Evolutionary conservation across 352 stramenopile species (phyloP).

Genomic region (Discostella stelligera): DNA sequence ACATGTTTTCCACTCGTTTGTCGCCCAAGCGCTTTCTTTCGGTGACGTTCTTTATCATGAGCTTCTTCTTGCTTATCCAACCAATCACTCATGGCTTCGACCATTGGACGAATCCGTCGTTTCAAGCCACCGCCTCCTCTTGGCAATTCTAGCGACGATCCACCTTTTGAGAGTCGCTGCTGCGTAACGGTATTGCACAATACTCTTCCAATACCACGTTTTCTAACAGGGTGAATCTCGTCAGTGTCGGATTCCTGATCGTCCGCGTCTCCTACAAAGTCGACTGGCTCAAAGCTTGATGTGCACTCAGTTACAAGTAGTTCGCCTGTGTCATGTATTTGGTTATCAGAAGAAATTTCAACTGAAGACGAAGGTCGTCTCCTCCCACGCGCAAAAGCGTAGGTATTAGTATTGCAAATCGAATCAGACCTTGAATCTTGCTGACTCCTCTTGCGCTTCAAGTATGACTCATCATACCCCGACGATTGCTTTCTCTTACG

Average conservation of each 20-base stretch:
- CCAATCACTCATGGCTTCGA: constrained; percentile 5
- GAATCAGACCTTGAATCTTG: too few relatives aligned
- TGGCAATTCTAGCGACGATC: background rate
- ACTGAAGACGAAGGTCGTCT: too few relatives aligned
- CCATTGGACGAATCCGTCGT: background rate
- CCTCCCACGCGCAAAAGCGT: too few relatives aligned
- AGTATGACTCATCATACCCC: background rate
- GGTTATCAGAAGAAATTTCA: too few relatives aligned
- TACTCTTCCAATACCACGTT: background rate
- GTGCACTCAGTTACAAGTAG: background rate
- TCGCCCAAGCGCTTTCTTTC: background rate
- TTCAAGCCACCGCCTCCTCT: background rate
- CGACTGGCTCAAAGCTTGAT: constrained; percentile 12
- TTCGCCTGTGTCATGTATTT: background rate
- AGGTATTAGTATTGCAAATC: too few relatives aligned
- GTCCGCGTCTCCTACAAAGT: constrained; percentile 42
- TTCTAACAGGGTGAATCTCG: background rate
- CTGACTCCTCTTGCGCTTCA: constrained; percentile 12
- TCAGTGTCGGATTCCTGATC: constrained; percentile 23
- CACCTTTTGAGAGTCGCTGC: background rate
- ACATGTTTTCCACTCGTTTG: background rate
- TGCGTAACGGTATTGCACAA: constrained; percentile 3
- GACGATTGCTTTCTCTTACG: constrained; percentile 26
- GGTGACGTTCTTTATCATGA: background rate
- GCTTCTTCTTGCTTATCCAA: constrained; percentile 2